phyloP scores from a whole-genome alignment of 139 green algal genomes.

The Auxenochlorella pyrenoidosa region DNA sequence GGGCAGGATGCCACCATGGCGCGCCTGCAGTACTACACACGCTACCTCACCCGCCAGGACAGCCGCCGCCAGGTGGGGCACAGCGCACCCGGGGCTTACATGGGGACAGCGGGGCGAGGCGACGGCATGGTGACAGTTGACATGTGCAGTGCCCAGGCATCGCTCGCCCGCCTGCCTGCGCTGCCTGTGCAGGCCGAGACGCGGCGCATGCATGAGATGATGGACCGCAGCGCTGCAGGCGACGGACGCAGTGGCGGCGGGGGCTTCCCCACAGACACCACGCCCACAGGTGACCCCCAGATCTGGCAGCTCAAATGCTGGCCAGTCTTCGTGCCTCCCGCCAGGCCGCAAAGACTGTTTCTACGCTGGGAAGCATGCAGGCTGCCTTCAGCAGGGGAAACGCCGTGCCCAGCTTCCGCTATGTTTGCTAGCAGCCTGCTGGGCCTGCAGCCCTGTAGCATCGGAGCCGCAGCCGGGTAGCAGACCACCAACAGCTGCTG shows the following conservation, averaged over 20 bases:
- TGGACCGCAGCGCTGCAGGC: background rate
- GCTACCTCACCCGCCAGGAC: slow-evolving; percentile 14
- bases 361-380: background rate
- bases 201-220: slow-evolving; percentile 5
- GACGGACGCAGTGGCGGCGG: background rate
- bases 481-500: background rate
- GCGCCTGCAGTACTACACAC: slow-evolving; percentile 39
- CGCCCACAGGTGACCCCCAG: background rate
- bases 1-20: slow-evolving; percentile 45
- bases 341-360: too few species aligned
- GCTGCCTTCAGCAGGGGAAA: background rate
- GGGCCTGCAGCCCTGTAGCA: background rate
- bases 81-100: too few species aligned
- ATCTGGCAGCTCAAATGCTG: background rate
- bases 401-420: too few species aligned
- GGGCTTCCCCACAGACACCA: background rate
- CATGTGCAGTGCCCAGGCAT: too few species aligned
- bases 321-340: background rate
- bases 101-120: too few species aligned
- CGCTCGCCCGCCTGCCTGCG: too few species aligned
- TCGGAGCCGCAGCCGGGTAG: background rate
- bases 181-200: background rate
- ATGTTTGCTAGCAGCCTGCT: too few species aligned
- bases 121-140: too few species aligned
- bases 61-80: background rate